Evolutionary conservation across 2,329 filamentous ascomycete species (phyloP).

Genomic region (Sclerotinia spermophila): DNA sequence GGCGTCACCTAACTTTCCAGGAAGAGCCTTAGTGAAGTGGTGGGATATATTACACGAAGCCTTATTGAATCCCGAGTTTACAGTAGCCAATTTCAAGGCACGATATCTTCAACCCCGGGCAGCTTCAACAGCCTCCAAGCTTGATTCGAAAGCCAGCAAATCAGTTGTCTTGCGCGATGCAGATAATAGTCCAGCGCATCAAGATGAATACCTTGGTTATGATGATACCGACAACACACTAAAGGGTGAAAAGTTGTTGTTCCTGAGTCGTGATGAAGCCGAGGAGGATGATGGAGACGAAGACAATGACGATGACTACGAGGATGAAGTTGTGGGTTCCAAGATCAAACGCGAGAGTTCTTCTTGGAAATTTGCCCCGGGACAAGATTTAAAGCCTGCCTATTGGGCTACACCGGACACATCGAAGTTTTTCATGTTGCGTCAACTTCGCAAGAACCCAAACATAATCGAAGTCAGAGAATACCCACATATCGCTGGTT

Average conservation of each 20-base stretch:
- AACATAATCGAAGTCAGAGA: conserved; percentile 11
- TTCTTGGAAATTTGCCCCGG: conserved; percentile 20
- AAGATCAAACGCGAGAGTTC: neutral
- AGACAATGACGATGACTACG: neutral
- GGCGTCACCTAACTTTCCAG: neutral
- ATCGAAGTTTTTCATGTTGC: conserved; percentile 23
- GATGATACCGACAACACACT: neutral
- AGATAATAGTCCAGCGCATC: neutral
- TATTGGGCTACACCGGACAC: conserved; percentile 10
- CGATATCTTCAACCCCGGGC: neutral
- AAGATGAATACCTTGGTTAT: neutral
- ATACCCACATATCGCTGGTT: conserved; percentile 13
- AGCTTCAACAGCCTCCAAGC: neutral
- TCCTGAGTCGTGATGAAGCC: neutral
- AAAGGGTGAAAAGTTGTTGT: neutral
- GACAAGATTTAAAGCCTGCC: conserved; percentile 6
- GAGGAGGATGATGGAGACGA: neutral
- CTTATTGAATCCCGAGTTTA: neutral
- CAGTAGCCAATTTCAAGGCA: neutral
- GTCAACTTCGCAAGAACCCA: conserved; percentile 1
- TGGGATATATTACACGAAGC: conserved; percentile 4
- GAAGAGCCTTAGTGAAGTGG: neutral
- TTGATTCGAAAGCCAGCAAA: neutral
- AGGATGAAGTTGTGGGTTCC: neutral
- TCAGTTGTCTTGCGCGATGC: neutral